A percentile compares a stretch with the other conserved stretches of the same genome.
These are phyloP conservation scores for Pythium rhizo-oryzae DNA, from an alignment of 352 stramenopile genomes.

Conservation along the genomic window DNA sequence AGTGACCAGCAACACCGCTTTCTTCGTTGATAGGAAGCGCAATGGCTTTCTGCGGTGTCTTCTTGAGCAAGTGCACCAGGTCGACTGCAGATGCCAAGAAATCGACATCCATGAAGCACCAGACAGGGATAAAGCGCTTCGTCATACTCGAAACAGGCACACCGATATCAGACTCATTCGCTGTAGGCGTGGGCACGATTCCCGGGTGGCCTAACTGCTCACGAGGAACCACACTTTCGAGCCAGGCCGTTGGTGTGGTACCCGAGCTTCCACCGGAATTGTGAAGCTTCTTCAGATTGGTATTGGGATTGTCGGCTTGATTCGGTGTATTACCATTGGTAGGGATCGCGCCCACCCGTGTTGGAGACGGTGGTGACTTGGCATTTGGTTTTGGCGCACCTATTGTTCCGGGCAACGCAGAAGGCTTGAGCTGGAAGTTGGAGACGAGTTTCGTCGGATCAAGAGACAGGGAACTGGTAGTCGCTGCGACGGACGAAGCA, in stretches of 20 bases:
- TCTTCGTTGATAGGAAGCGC: conserved; percentile 63
- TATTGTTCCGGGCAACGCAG: not conserved
- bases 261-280: conserved; percentile 17
- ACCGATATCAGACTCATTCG: not conserved
- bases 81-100: conserved; percentile 8
- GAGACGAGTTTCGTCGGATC: conserved; percentile 24
- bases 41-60: conserved; percentile 51
- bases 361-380: conserved; percentile 27
- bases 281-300: conserved; percentile 25
- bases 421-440: conserved; percentile 11
- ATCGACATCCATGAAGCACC: conserved; percentile 74
- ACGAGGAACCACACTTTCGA: conserved; percentile 46
- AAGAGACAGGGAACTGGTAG: not conserved
- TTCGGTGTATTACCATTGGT: not conserved
- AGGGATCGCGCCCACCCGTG: not conserved
- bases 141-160: conserved; percentile 32
- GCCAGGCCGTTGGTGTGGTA: conserved; percentile 41
- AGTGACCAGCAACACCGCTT: conserved; percentile 59
- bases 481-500: conserved; percentile 22
- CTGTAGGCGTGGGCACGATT: conserved; percentile 18
- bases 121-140: conserved; percentile 64
- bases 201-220: conserved; percentile 51
- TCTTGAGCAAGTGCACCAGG: conserved; percentile 20
- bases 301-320: conserved; percentile 3
- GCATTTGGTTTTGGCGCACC: conserved; percentile 8